phyloP scores from a whole-genome alignment of 495 filamentous ascomycete genomes.

The Neurospora sublineolata region DNA sequence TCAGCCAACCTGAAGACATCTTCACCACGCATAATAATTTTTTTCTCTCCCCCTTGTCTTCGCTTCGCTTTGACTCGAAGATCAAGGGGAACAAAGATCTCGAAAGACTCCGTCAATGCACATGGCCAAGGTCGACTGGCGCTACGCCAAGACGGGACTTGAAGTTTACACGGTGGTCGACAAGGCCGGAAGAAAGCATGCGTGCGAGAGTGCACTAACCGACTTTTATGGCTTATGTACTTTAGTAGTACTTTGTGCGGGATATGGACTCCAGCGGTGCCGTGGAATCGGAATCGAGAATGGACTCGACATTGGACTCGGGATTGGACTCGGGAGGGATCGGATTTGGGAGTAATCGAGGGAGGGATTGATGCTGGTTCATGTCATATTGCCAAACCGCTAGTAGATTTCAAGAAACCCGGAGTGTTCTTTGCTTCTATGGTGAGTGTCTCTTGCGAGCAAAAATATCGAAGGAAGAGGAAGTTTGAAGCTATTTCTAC shows the following conservation, averaged over 20 bases:
- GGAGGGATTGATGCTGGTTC: too few relatives aligned
- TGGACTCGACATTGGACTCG: not conserved
- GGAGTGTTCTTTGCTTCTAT: too few relatives aligned
- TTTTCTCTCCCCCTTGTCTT: too few relatives aligned
- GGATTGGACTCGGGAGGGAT: not conserved
- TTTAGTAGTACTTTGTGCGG: not conserved
- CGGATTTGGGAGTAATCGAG: too few relatives aligned
- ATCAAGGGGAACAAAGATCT: not conserved
- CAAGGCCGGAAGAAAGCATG: not conserved
- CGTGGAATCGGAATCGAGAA: not conserved
- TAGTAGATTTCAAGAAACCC: too few relatives aligned
- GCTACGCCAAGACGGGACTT: not conserved
- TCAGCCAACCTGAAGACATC: not conserved
- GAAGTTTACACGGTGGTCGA: not conserved
- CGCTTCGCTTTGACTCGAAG: not conserved
- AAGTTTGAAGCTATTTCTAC: not conserved
- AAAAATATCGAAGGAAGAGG: not conserved
- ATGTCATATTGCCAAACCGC: too few relatives aligned
- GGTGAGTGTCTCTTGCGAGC: too few relatives aligned
- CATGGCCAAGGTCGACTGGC: not conserved
- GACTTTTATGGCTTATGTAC: not conserved
- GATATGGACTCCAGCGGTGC: not conserved
- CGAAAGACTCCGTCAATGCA: not conserved
- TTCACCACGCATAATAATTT: too few relatives aligned
- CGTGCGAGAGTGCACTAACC: not conserved